phyloP scores from a whole-genome alignment of 73 alveolate genomes.

The Tetrahymena malaccensis region DNA sequence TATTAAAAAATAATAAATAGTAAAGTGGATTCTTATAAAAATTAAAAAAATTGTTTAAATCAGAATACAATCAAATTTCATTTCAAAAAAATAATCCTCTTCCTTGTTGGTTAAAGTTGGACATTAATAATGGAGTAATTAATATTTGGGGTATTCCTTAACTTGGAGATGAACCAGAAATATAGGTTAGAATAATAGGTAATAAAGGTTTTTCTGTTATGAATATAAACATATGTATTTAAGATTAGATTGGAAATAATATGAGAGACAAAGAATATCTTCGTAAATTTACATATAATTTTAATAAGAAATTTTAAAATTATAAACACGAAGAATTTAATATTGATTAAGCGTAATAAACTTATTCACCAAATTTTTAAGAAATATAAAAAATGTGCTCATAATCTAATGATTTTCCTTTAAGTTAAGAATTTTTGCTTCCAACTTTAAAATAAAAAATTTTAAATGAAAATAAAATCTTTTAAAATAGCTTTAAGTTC shows the following conservation, averaged over 20 bases:
- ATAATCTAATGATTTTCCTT: no score
- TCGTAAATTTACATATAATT: background rate
- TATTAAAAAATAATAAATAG: background rate
- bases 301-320: no score
- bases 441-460: no score
- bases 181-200: background rate
- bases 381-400: no score
- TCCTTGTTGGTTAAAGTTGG: background rate
- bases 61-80: background rate
- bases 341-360: no score
- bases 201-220: background rate
- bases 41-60: background rate
- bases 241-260: background rate
- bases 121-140: background rate
- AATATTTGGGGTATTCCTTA: background rate
- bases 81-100: background rate
- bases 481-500: no score
- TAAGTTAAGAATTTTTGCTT: no score
- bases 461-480: no score
- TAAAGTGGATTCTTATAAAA: background rate
- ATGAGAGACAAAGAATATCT: background rate
- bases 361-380: no score
- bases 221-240: background rate
- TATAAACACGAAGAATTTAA: no score
- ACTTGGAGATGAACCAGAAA: background rate